Evolutionary conservation across 768 basidiomycete genomes (phyloP), one percentile per base, ranked within the genome.

Genomic region (Nevesoporus exiguus): DNA sequence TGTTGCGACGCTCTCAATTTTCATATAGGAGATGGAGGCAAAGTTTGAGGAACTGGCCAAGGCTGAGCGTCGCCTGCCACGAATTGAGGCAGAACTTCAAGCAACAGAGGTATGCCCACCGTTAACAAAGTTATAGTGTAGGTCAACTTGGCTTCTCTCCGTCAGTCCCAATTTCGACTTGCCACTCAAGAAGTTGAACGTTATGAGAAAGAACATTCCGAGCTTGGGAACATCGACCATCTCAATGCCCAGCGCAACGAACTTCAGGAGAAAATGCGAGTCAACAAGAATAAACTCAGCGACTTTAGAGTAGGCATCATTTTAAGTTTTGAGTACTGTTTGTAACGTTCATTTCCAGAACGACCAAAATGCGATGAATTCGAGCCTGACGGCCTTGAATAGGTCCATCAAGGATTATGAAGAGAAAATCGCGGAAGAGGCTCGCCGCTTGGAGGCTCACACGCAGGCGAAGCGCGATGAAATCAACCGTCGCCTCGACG

Each of bases 401-500:
- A 61, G 48, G 24, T 54, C 67, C 14, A 76, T 80, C 43, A 56
- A 59, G 17, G 69, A 72, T 0, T 63, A 72, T n/a, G 67, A 80
- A 2, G 59, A 67, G 17, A 74, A 80, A 47, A 84, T 93, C 43
- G 69, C 61, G 7, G 74, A 73, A 30, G 86, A 88, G 66, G 74
- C 76, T 7, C 71, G 67, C 29, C 81, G 78, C 39, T 75, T 81
- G 71, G 83, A 74, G 55, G 72, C 72, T 6, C 77, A 83, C 56
- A 81, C 81, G 3, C 82, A 87, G 59, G 80, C 73, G 13, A 85
- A 84, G 62, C 83, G 81, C 17, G 81, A 88, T 30, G 79, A 82
- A 58, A 75, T 75, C 5, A 77, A 80, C 42, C 69, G 71, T 21
- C 77, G 80, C 62, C 73, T 91, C 13, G 73, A 79, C 0, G 66